Base-by-base conservation (phyloP, 2,329 filamentous ascomycete species). In the Nemania sp. region DNA sequence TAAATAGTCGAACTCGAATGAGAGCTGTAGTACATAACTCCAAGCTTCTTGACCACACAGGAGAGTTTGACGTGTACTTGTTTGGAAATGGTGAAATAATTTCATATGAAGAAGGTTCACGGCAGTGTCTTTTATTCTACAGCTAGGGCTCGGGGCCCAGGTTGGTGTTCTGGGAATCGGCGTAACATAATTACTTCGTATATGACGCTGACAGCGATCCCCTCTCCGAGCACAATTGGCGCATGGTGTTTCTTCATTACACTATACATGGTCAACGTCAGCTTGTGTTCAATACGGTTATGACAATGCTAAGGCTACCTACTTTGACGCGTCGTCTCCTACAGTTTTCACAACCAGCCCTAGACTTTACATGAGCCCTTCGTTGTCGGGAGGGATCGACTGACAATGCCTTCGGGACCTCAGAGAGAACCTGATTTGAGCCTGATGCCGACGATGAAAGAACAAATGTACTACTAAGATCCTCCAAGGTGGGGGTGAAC, bases 311-410 rank as follows among this genome's bases (percentile, higher is more conserved):
- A 35, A 22, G 22, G 22, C 20, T 47, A 67, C 52, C 18, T 38
- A 75, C 74, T 61, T 74, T 74, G 7, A 75, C 72, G n/a, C 73
- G 66, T 22, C 74, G 70, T 52, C 64, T 72, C 54, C 65, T 73
- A 56, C 74, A 75, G 22, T 68, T 75, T 18, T 70, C 67, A 35
- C 73, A 75, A 1, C 74, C 74, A 6, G 51, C 45, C 29, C 59
- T 64, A 5, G 73, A 76, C 43, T 76, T 76, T 5, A 49, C 64
- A 27, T 75, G 74, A 18, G 65, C 54, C 5, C 72, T 68, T 22
- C 74, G 66, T 51, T 69, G 68, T 29, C 68, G 63, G 0, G 51
- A 52, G 18, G 66, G 70, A 54, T 72, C 68, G 15, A 27, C 11
- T 38, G 20, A 65, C 24, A 74, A 41, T 10, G 64, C 63, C 45